Percentiles rank a stretch among this genome's conserved stretches.
These are phyloP conservation scores for Globisporangium canariense DNA, from an alignment of 352 stramenopile species.

Conservation along the genomic window DNA sequence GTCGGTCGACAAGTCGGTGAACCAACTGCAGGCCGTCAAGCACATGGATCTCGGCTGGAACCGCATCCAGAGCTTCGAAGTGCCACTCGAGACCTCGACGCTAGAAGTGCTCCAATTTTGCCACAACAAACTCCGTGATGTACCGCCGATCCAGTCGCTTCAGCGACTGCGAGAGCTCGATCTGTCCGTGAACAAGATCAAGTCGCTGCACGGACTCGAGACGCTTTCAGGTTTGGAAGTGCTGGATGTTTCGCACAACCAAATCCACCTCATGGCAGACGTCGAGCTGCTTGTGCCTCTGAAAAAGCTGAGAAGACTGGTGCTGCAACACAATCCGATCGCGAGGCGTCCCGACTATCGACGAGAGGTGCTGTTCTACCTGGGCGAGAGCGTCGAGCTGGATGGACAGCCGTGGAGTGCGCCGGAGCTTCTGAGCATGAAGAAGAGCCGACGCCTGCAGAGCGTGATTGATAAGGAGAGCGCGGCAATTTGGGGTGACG, in stretches of 20 bases:
- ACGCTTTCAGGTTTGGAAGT: slow-evolving; percentile 36
- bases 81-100: slow-evolving; percentile 23
- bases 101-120: slow-evolving; percentile 60
- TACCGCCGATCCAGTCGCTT: slow-evolving; percentile 47
- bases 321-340: slow-evolving; percentile 76
- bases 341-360: slow-evolving; percentile 68
- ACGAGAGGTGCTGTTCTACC: slow-evolving; percentile 76
- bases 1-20: slow-evolving; percentile 50
- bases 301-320: slow-evolving; percentile 36
- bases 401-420: slow-evolving; percentile 59
- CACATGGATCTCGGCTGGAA: slow-evolving; percentile 76
- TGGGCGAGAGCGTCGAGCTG: slow-evolving; percentile 61
- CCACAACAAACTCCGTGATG: slow-evolving; percentile 51
- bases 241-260: slow-evolving; percentile 75
- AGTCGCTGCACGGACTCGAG: slow-evolving; percentile 52
- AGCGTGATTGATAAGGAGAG: slow-evolving; percentile 10
- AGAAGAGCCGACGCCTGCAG: slow-evolving; percentile 48
- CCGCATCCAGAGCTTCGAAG: slow-evolving; percentile 42
- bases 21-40: slow-evolving; percentile 37
- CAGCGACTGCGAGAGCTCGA: slow-evolving; percentile 47
- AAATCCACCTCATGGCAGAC: slow-evolving; percentile 45
- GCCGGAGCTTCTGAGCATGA: slow-evolving; percentile 72
- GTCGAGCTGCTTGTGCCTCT: slow-evolving; percentile 49
- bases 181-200: slow-evolving; percentile 63
- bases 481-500: slow-evolving; percentile 9